These are phyloP conservation scores for Deinandra increscens DNA, from an alignment of 129 eudicot species.

Conservation along the genomic window DNA sequence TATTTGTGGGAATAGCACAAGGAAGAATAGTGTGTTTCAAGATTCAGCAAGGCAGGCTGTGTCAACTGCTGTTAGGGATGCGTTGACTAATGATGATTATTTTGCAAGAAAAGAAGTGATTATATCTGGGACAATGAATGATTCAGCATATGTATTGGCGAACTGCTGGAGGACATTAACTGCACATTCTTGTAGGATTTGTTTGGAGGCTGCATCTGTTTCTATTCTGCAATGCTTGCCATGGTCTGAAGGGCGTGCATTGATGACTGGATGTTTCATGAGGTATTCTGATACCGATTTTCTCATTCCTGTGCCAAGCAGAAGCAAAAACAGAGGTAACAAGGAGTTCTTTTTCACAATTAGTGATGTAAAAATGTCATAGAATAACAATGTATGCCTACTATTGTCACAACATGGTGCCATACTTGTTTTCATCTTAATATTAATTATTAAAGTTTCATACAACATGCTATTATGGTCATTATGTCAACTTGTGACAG, in stretches of 20 bases:
- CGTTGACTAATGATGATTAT: slow-evolving; percentile 35
- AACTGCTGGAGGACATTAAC: slow-evolving; percentile 68
- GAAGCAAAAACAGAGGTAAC: slow-evolving; percentile 53
- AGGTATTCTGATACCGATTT: slow-evolving; percentile 75
- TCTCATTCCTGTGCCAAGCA: slow-evolving; percentile 51
- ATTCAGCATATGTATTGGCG: slow-evolving; percentile 59
- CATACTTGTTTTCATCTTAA: not conserved
- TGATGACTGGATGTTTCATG: slow-evolving; percentile 77
- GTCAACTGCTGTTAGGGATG: slow-evolving; percentile 41
- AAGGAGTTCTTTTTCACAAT: slow-evolving; percentile 7
- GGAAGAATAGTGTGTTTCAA: slow-evolving; percentile 37
- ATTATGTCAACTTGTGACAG: not conserved
- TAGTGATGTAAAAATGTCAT: not conserved
- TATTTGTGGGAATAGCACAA: slow-evolving; percentile 58
- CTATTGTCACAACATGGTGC: not conserved
- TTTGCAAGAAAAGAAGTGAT: slow-evolving; percentile 40
- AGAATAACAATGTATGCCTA: not conserved
- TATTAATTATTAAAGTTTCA: not conserved
- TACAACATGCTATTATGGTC: not conserved
- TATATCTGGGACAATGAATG: slow-evolving; percentile 35
- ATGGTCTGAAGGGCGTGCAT: slow-evolving; percentile 66
- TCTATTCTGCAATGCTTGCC: slow-evolving; percentile 56
- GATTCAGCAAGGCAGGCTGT: slow-evolving; percentile 45
- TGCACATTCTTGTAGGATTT: slow-evolving; percentile 50
- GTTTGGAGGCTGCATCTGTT: slow-evolving; percentile 56